Evolutionary conservation across 176 grass and related monocot genomes (phyloP).

Genomic region (Typha latifolia): DNA sequence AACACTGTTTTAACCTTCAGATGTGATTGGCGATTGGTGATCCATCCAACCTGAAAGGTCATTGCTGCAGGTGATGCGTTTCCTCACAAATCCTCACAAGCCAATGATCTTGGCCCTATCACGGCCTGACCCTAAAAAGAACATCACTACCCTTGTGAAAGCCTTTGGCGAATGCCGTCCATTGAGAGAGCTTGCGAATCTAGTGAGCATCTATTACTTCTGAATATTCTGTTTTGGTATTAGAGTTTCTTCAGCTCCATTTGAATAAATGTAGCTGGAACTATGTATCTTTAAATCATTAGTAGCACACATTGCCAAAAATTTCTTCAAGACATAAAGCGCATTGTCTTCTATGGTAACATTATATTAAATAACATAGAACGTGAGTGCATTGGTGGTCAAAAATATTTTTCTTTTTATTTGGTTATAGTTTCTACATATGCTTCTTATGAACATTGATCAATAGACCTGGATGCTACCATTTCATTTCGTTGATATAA

Average conservation of each 20-base stretch:
- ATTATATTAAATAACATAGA: not conserved
- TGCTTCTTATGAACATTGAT: not conserved
- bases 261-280: not conserved
- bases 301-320: too few relatives aligned
- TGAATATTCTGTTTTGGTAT: not conserved
- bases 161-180: conserved; percentile 88
- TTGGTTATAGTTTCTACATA: not conserved
- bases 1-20: not conserved
- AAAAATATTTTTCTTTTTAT: not conserved
- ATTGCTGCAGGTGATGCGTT: conserved; percentile 58
- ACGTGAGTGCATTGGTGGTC: not conserved
- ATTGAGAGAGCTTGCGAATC: conserved; percentile 87
- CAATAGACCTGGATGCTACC: not conserved
- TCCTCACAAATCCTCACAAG: conserved; percentile 92
- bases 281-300: too few relatives aligned
- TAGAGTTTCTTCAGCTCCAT: too few relatives aligned
- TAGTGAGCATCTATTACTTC: conserved; percentile 49
- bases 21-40: not conserved
- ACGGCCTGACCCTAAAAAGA: conserved; percentile 92
- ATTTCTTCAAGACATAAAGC: too few relatives aligned
- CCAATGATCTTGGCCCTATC: conserved; percentile 90
- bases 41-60: not conserved
- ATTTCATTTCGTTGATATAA: not conserved
- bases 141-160: conserved; percentile 88
- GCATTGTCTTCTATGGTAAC: not conserved